phyloP scores from a whole-genome alignment of 352 stramenopile species.

The Globisporangium cystogenes region DNA sequence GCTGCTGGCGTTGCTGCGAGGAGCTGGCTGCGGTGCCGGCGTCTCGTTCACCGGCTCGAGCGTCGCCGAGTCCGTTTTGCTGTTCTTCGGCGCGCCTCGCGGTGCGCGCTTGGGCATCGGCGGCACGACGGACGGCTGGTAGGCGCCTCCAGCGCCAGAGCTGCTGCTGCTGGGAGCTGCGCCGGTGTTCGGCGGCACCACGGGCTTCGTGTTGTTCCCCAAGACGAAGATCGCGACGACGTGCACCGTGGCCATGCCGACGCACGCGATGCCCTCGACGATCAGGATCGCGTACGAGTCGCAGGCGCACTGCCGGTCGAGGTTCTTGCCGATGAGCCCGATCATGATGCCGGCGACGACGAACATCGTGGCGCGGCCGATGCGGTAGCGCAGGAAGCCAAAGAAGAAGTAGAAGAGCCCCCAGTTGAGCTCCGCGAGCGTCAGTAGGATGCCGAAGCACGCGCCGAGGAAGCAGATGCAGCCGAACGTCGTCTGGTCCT shows the following conservation, averaged over 20 bases:
- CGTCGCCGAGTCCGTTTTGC: neutral
- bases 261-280: slow-evolving; percentile 43
- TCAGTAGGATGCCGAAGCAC: slow-evolving; percentile 52
- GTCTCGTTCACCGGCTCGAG: neutral
- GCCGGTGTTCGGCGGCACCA: neutral
- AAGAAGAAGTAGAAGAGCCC: slow-evolving; percentile 79
- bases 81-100: neutral
- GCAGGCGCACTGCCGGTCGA: slow-evolving; percentile 46
- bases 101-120: slow-evolving; percentile 6
- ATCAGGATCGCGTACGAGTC: slow-evolving; percentile 43
- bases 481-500: slow-evolving; percentile 50
- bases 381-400: slow-evolving; percentile 70
- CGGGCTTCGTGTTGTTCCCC: slow-evolving; percentile 40
- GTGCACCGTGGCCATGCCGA: slow-evolving; percentile 38
- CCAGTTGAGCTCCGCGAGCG: slow-evolving; percentile 54
- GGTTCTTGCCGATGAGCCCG: slow-evolving; percentile 48
- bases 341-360: slow-evolving; percentile 56
- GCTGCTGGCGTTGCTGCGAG: neutral
- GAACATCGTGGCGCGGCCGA: slow-evolving; percentile 55
- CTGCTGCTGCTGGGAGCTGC: neutral
- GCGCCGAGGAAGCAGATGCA: slow-evolving; percentile 72
- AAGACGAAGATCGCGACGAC: slow-evolving; percentile 38
- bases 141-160: neutral
- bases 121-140: slow-evolving; percentile 3
- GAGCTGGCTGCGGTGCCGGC: slow-evolving; percentile 1